Evolutionary conservation across 768 basidiomycete genomes (phyloP).

Genomic region (Rickenella mellea): DNA sequence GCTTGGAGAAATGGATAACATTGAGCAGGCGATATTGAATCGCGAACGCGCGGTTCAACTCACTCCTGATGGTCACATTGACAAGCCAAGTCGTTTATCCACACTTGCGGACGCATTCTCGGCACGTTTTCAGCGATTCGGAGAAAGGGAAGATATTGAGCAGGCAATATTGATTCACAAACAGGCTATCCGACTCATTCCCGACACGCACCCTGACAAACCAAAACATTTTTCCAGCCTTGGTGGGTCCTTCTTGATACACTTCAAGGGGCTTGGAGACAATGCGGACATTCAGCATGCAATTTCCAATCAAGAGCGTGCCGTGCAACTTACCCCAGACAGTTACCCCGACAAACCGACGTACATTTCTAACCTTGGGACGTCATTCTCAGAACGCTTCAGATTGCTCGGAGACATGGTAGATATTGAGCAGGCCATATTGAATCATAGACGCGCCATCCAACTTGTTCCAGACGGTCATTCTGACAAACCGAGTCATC

Average conservation of each 20-base stretch:
- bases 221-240: background rate
- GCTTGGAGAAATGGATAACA: slow-evolving; percentile 1
- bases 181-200: background rate
- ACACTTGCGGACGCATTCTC: background rate
- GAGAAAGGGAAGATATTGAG: background rate
- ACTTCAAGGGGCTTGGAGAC: background rate
- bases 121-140: background rate
- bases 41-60: background rate
- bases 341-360: slow-evolving; percentile 7
- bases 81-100: slow-evolving; percentile 1
- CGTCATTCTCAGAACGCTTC: slow-evolving; percentile 3
- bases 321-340: slow-evolving; percentile 5
- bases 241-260: background rate
- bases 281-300: background rate
- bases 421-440: background rate
- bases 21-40: background rate
- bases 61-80: slow-evolving; percentile 6
- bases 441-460: background rate
- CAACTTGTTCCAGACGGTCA: background rate
- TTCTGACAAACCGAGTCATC: slow-evolving; percentile 1
- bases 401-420: background rate
- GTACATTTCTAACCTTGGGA: slow-evolving; percentile 6
- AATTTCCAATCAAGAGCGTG: background rate
- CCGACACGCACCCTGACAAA: background rate
- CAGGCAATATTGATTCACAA: background rate